A percentile compares a stretch with the other conserved stretches of the same genome.
Conservation (phyloP, 352 stramenopile species). For the Phytophthora gonapodyides region DNA sequence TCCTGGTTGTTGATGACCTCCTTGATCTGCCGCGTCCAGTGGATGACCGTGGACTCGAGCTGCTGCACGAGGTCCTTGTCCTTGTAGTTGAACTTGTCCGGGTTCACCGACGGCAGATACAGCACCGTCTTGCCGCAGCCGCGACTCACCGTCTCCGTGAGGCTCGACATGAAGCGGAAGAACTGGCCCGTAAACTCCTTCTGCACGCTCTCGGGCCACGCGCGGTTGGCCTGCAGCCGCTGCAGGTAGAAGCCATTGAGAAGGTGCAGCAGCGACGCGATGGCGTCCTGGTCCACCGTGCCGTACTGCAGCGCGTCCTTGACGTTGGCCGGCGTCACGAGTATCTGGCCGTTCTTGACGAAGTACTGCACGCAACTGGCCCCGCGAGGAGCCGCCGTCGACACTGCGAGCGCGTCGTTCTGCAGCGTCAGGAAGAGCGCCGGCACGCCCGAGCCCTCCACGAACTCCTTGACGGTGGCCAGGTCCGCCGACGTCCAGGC, state of each 20-base stretch:
- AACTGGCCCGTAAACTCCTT: slow-evolving; percentile 95
- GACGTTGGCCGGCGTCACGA: slow-evolving; percentile 65
- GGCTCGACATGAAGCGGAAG: slow-evolving; percentile 94
- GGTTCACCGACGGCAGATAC: slow-evolving; percentile 88
- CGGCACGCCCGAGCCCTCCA: slow-evolving; percentile 66
- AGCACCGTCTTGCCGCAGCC: slow-evolving; percentile 93
- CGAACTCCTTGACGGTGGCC: slow-evolving; percentile 84
- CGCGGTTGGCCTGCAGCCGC: slow-evolving; percentile 73
- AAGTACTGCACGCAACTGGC: slow-evolving; percentile 82
- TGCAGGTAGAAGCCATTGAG: slow-evolving; percentile 88
- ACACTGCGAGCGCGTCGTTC: slow-evolving; percentile 54
- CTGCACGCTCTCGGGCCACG: slow-evolving; percentile 93
- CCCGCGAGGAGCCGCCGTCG: slow-evolving; percentile 59
- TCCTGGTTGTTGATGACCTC: slow-evolving; percentile 97
- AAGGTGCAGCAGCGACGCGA: slow-evolving; percentile 79
- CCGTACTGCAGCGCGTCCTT: slow-evolving; percentile 72
- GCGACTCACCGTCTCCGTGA: slow-evolving; percentile 94
- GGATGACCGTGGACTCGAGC: slow-evolving; percentile 96
- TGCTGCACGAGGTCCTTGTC: slow-evolving; percentile 96
- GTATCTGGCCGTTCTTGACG: slow-evolving; percentile 84
- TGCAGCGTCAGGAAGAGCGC: slow-evolving; percentile 70
- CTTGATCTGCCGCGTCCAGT: slow-evolving; percentile 98
- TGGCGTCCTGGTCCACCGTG: slow-evolving; percentile 78
- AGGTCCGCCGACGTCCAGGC: slow-evolving; percentile 79
- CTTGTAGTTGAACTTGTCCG: slow-evolving; percentile 86